Base-by-base conservation (phyloP, 257 asterid species). In the Solanum raphanifolium region DNA sequence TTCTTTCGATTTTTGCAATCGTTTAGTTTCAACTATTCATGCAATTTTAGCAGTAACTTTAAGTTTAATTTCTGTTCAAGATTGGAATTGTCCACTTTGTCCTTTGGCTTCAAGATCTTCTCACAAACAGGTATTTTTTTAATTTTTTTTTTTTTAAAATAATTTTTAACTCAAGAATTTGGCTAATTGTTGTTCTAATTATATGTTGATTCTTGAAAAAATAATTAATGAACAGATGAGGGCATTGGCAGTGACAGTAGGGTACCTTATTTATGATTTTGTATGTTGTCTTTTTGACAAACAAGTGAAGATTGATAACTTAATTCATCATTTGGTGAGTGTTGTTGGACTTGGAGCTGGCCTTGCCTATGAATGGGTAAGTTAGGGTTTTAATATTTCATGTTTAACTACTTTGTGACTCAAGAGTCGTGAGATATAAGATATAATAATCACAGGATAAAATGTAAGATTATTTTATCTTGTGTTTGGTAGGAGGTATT, bases 1-100 rank as follows among this genome's bases (percentile, higher is more conserved):
- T 46, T 94, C 99, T 2, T 96, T 95, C 86, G 96, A 96, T 89
- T 95, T 96, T 91, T 93, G 97, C 90, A 97, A 92, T 87, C 98
- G 99, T 35, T 68, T 94, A 18, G 97, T 96, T 16, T 95, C 99
- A 0, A 93, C 93, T 0, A 36, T 87, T 5, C 98, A 96, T 90
- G 99, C 98, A 43, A 85, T 83, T 58, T 71, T 89, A 9, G 98
- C 96, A 0, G 96, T 97, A 0, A 5, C n/a, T 11, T 85, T 97
- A 75, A 96, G 98, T 43, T 92, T 94, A 31, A 79, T 87, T 9
- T 92, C 98, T 2, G 96, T 97, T 31, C 94, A 92, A 84, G 92
- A 94, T 83, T 97, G 99, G 99, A 89, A 88, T 10, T 92, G 94
- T 89, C 99, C 99, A 1, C 90, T 96, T 48, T 94, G 94, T 88